A percentile compares a stretch with the other conserved stretches of the same genome.
These are phyloP conservation scores for Kodamaea kaohsiungensis DNA, from an alignment of 805 yeast genomes.

Conservation along the genomic window DNA sequence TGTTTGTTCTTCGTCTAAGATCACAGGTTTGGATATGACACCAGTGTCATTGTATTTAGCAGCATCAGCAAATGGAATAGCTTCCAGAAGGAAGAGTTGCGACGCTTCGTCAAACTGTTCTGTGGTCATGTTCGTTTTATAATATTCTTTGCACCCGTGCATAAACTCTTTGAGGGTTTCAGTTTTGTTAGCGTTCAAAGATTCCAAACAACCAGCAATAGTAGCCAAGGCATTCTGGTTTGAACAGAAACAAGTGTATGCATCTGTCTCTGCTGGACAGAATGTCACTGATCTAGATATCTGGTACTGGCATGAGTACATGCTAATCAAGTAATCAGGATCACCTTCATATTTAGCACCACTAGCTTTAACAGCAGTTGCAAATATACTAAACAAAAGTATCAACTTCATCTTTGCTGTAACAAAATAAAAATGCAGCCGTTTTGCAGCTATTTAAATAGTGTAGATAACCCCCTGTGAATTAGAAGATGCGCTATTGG, in stretches of 20 bases:
- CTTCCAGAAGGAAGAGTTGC: slow-evolving; percentile 16
- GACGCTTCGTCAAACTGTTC: slow-evolving; percentile 12
- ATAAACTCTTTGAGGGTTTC: slow-evolving; percentile 10
- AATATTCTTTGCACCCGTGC: slow-evolving; percentile 19
- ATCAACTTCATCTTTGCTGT: neutral
- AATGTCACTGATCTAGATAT: slow-evolving; percentile 10
- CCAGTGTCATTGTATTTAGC: slow-evolving; percentile 21
- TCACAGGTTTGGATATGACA: slow-evolving; percentile 22
- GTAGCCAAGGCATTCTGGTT: slow-evolving; percentile 30
- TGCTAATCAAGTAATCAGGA: neutral
- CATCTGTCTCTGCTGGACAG: neutral
- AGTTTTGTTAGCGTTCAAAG: slow-evolving; percentile 11
- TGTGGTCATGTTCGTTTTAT: slow-evolving; percentile 17
- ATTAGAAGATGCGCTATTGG: neutral
- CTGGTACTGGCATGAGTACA: slow-evolving; percentile 12
- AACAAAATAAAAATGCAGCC: neutral
- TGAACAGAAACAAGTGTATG: slow-evolving; percentile 23
- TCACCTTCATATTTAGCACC: slow-evolving; percentile 2
- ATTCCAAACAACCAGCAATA: slow-evolving; percentile 28
- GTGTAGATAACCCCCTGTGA: neutral
- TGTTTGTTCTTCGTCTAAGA: slow-evolving; percentile 17
- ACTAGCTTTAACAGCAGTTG: neutral
- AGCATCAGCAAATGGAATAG: slow-evolving; percentile 19
- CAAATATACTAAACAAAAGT: neutral
- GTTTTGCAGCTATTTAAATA: neutral